Base-by-base conservation (phyloP, 108 stramenopile species). In the Fragilariopsis cylindrus region DNA sequence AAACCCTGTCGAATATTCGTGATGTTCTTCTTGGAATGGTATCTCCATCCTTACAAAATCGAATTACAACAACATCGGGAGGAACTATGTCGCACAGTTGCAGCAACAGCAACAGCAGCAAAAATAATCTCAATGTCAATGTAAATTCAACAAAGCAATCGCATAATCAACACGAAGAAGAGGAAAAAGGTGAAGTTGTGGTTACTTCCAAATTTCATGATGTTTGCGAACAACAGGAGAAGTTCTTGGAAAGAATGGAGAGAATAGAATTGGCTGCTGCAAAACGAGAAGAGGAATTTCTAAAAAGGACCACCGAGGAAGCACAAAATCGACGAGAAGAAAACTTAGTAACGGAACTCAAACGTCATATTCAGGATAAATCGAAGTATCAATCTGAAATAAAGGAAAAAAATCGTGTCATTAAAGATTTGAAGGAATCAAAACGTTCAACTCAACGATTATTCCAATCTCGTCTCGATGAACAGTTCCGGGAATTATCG, bases 141-240 rank as follows among this genome's bases (percentile, higher is more conserved):
- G 8, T 89, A 47, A 57, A 91, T 72, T 5, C 88, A 52, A 30
- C 90, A 88, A 70, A 89, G 77, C 72, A 90, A 94, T 56, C 90
- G 77, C 41, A 88, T 74, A 9, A 84, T n/a, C 30, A 30, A 30
- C 30, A 30, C 30, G 30, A 30, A 30, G 30, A 30, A 30, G 30
- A 0, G 0, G 30, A 30, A 30, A 2, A 30, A 30, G 0, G 30
- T 30, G 30, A 30, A 30, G 30, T 30, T 30, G 30, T 30, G 30
- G 30, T 30, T 30, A 30, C 30, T 7, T 60, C 58, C 11, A 39
- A 39, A 6, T 60, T 60, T 30, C 39, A 60, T 7, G 58, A 18
- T 40, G 6, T 60, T 9, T 60, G 58, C 58, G 11, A 30, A 30
- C n/a, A 40, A 60, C 58, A 60, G 6, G 58, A 60, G 41, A 16